phyloP scores from a whole-genome alignment of 2,329 filamentous ascomycete genomes.

The Canariomyces notabilis region DNA sequence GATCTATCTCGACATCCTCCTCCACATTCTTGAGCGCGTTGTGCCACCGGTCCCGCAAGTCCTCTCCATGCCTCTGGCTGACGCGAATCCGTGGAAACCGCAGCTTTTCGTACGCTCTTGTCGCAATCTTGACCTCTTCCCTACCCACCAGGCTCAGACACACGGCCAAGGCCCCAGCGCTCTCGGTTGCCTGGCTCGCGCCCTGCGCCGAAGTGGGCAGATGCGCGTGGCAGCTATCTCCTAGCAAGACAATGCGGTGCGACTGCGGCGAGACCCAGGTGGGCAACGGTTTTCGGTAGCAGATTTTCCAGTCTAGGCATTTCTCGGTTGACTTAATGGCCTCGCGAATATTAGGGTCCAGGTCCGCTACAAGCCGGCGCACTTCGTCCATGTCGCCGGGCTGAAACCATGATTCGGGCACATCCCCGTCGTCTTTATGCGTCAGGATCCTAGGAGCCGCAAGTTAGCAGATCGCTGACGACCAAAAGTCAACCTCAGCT shows the following conservation, averaged over 20 bases:
- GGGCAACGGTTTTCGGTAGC: constrained; percentile 47
- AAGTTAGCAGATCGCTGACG: neutral
- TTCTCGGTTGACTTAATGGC: constrained; percentile 41
- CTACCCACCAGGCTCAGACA: constrained; percentile 41
- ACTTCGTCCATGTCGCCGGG: constrained; percentile 44
- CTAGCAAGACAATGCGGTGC: constrained; percentile 45
- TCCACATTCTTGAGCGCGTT: constrained; percentile 38
- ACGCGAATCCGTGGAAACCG: constrained; percentile 36
- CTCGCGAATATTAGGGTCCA: constrained; percentile 42
- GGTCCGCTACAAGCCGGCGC: constrained; percentile 30
- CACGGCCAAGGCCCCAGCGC: constrained; percentile 41
- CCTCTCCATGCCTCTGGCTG: constrained; percentile 41
- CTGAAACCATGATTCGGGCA: constrained; percentile 44
- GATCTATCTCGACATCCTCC: constrained; percentile 39
- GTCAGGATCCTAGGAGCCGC: constrained; percentile 34
- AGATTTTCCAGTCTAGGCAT: constrained; percentile 51
- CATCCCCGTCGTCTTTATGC: constrained; percentile 39
- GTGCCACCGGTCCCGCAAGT: constrained; percentile 40
- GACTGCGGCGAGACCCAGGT: constrained; percentile 45
- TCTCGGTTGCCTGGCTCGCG: constrained; percentile 50
- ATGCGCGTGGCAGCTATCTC: constrained; percentile 51
- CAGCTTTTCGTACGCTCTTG: constrained; percentile 40
- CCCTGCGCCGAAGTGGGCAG: constrained; percentile 50
- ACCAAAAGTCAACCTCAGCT: too few species aligned
- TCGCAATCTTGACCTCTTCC: constrained; percentile 36